These are phyloP conservation scores for Eucalyptus polyanthemos DNA, from an alignment of 345 rosid genomes.

Conservation along the genomic window DNA sequence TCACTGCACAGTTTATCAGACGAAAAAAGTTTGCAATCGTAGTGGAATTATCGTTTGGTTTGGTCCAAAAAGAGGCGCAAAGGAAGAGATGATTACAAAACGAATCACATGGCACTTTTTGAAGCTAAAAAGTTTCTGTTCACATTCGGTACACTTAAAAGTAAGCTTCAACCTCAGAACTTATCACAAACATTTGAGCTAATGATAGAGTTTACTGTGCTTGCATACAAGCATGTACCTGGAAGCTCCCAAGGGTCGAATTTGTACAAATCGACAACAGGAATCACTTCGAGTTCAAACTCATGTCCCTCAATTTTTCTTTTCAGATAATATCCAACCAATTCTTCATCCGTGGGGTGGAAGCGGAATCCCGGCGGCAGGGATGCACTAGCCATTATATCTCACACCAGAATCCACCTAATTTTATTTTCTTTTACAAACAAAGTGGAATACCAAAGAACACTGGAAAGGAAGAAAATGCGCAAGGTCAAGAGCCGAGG, in stretches of 20 bases:
- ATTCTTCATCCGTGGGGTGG: constrained; percentile 87
- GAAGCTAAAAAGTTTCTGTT: neutral
- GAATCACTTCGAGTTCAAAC: constrained; percentile 81
- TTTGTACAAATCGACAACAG: constrained; percentile 72
- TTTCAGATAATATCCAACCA: constrained; percentile 75
- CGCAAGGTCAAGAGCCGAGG: neutral
- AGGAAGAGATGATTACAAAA: neutral
- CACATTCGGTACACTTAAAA: neutral
- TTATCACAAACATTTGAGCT: neutral
- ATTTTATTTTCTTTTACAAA: neutral
- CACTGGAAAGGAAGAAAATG: neutral
- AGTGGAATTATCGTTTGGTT: neutral
- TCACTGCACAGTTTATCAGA: neutral
- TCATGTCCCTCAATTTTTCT: constrained; percentile 56
- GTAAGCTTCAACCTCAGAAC: neutral
- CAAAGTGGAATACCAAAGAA: neutral
- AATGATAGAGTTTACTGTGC: neutral
- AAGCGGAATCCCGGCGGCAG: constrained; percentile 92
- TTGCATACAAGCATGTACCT: constrained; percentile 20
- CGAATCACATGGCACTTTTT: constrained; percentile 17
- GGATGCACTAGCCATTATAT: constrained; percentile 41
- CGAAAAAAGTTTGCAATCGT: neutral
- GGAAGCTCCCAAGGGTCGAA: constrained; percentile 97
- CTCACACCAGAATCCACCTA: neutral
- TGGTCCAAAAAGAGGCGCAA: neutral